These are phyloP conservation scores for Suillus sp. DNA, from an alignment of 768 basidiomycete species.

Conservation along the genomic window DNA sequence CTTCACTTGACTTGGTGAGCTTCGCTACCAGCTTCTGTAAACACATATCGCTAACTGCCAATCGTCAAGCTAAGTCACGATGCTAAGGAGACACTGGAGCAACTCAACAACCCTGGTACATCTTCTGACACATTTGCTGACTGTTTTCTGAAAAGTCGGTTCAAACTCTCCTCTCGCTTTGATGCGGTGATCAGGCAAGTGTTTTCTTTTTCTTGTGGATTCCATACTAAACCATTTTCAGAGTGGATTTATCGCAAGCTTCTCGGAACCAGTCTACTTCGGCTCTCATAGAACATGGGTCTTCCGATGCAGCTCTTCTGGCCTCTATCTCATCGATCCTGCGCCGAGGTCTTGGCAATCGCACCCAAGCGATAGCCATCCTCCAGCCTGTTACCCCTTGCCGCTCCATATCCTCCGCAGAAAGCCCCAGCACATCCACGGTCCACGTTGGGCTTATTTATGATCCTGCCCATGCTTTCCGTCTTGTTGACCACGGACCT, in stretches of 20 bases:
- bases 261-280: slow-evolving; percentile 47
- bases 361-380: slow-evolving; percentile 65
- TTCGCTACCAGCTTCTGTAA: not conserved
- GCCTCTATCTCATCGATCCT: slow-evolving; percentile 52
- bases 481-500: slow-evolving; percentile 93
- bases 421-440: slow-evolving; percentile 49
- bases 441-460: slow-evolving; percentile 78
- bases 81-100: slow-evolving; percentile 70
- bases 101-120: slow-evolving; percentile 49
- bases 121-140: slow-evolving; percentile 65
- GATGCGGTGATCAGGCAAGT: slow-evolving; percentile 70
- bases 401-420: slow-evolving; percentile 54
- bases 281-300: slow-evolving; percentile 54
- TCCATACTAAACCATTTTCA: slow-evolving; percentile 28
- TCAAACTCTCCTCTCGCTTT: slow-evolving; percentile 65
- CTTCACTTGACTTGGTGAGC: slow-evolving; percentile 77
- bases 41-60: slow-evolving; percentile 4
- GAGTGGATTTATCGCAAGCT: slow-evolving; percentile 48
- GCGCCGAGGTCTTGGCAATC: slow-evolving; percentile 70
- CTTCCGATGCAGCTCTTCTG: slow-evolving; percentile 55
- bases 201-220: not conserved
- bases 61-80: slow-evolving; percentile 69
- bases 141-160: slow-evolving; percentile 73
- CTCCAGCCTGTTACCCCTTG: slow-evolving; percentile 51
- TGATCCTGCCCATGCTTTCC: slow-evolving; percentile 69